phyloP scores from a whole-genome alignment of 2,329 filamentous ascomycete species.

The Talaromyces sp. region DNA sequence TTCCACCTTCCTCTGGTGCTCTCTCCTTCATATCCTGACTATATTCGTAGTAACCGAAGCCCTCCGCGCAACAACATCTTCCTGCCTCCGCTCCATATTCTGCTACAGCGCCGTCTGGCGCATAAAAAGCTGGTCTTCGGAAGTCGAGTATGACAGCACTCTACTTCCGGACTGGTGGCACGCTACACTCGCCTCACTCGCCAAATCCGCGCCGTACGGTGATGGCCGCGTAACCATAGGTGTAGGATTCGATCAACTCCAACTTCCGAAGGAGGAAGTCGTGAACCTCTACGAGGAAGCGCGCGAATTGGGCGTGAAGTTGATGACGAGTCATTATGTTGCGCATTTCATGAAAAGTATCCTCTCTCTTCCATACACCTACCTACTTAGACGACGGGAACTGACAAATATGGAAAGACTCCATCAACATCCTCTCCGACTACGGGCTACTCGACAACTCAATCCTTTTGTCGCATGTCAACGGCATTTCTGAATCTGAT shows the following conservation, averaged over 20 bases:
- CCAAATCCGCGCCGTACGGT: not conserved
- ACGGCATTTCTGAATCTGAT: not conserved
- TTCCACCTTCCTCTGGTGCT: no score
- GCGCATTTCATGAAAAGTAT: not conserved
- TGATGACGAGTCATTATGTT: slow-evolving; percentile 14
- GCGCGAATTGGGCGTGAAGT: not conserved
- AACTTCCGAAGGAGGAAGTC: not conserved
- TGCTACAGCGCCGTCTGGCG: slow-evolving; percentile 10
- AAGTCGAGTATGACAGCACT: not conserved
- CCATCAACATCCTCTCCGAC: not conserved
- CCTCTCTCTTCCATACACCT: not conserved
- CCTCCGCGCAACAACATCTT: slow-evolving; percentile 4
- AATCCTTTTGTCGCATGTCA: slow-evolving; percentile 13
- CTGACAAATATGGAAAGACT: not conserved
- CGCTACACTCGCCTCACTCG: not conserved
- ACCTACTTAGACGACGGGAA: not conserved
- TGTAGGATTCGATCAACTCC: not conserved
- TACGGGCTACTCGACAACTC: not conserved
- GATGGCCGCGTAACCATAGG: slow-evolving; percentile 5
- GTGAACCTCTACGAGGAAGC: not conserved
- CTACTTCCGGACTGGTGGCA: slow-evolving; percentile 5
- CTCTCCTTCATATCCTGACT: not conserved
- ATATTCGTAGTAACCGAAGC: not conserved
- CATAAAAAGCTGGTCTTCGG: not conserved
- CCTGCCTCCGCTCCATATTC: slow-evolving; percentile 11